Evolutionary conservation across 257 asterid genomes (phyloP), one percentile per base, ranked within the genome.

Genomic region (Gardenia jasminoides): DNA sequence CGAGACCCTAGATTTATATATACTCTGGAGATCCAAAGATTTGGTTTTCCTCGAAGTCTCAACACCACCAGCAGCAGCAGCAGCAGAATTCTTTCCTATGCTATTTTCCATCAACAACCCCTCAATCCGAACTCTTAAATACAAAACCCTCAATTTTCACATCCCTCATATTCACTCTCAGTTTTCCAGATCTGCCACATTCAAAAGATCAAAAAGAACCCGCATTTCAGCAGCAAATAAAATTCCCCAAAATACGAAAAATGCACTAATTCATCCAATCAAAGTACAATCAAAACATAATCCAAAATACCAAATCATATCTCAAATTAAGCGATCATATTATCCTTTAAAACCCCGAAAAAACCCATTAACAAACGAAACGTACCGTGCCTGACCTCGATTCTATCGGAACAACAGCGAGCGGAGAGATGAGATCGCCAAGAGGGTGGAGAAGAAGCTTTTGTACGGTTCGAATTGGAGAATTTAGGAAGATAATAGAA

Each of bases 1-100:
- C 52, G 88, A 87, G 72, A 70, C 82, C 87, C 84, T 85, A 67
- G 91, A 80, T 83, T 83, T 88, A 70, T 92, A 93, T 30, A 91
- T 86, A 83, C 90, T 92, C 81, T 89, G 89, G 64, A 96, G 91
- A 92, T 93, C 97, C 92, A 96, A 89, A 76, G 94, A 92, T 80
- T 91, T 92, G 68, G 90, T 90, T 84, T 85, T 93, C 94, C 84
- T 90, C 43, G 91, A 88, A 82, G 82, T 90, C 81, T 82, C 90
- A 77, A 87, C 86, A 68, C 81, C 91, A 75, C 33, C 73, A 46
- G n/a, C 64, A 79, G 65, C 62, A 75, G 33, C 73, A 46, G n/a
- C 64, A 79, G 65, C 62, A 75, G 83, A 72, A 71, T 81, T 83
- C 90, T 89, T 88, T 80, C 83, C 89, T 83, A 62, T 64, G 73